These are phyloP conservation scores for Ogataea henricii DNA, from an alignment of 805 yeast genomes.

Conservation along the genomic window DNA sequence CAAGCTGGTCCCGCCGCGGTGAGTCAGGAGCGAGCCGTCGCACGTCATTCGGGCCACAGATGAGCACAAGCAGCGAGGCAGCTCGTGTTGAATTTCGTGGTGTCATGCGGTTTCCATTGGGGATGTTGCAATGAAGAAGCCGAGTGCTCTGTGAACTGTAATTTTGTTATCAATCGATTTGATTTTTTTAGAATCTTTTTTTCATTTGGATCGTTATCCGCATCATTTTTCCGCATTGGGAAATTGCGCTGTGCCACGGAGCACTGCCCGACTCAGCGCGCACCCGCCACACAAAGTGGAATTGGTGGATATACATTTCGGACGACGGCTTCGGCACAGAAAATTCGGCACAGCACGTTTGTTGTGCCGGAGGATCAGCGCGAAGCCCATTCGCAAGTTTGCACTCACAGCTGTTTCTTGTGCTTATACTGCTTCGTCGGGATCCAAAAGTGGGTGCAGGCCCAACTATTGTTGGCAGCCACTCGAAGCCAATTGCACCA, in stretches of 20 bases:
- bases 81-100: background rate
- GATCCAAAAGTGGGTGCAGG: background rate
- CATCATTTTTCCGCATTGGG: slow-evolving; percentile 5
- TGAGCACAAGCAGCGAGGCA: slow-evolving; percentile 5
- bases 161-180: background rate
- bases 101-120: background rate
- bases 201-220: too few species aligned
- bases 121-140: too few species aligned
- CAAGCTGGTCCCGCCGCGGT: background rate
- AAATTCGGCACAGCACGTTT: background rate
- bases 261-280: background rate
- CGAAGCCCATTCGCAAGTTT: background rate
- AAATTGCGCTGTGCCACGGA: background rate
- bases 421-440: background rate
- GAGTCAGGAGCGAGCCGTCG: background rate
- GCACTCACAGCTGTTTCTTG: background rate
- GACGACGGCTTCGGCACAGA: background rate
- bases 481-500: background rate
- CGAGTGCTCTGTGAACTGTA: too few species aligned
- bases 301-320: too few species aligned
- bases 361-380: background rate
- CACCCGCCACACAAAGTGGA: background rate
- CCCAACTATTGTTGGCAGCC: background rate
- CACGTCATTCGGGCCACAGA: slow-evolving; percentile 12
- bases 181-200: background rate